Conservation (phyloP, 2,329 filamentous ascomycete species). For the Fusarium guadeloupense region DNA sequence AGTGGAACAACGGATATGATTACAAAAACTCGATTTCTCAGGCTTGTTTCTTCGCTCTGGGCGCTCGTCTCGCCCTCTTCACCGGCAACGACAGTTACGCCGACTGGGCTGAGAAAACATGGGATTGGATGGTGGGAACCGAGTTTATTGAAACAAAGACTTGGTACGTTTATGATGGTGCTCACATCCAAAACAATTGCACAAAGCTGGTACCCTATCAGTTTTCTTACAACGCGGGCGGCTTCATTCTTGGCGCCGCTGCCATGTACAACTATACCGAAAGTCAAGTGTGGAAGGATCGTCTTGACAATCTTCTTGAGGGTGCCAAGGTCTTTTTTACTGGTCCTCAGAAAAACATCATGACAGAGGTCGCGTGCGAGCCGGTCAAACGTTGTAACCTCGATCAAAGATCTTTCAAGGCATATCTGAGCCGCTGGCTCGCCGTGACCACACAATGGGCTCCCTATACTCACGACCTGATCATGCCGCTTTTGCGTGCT, state of each 20-base stretch:
- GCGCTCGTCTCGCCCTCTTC: slow-evolving; percentile 76
- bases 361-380: slow-evolving; percentile 74
- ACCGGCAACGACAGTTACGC: slow-evolving; percentile 81
- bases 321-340: slow-evolving; percentile 65
- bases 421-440: slow-evolving; percentile 69
- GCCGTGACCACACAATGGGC: slow-evolving; percentile 71
- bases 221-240: slow-evolving; percentile 76
- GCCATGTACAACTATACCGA: slow-evolving; percentile 73
- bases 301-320: slow-evolving; percentile 65
- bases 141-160: slow-evolving; percentile 65
- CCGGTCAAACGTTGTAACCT: slow-evolving; percentile 67
- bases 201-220: slow-evolving; percentile 67
- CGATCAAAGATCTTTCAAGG: slow-evolving; percentile 72
- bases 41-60: slow-evolving; percentile 69
- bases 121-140: slow-evolving; percentile 71
- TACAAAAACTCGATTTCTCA: slow-evolving; percentile 77
- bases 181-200: slow-evolving; percentile 66
- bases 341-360: slow-evolving; percentile 61
- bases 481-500: slow-evolving; percentile 63
- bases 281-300: slow-evolving; percentile 64
- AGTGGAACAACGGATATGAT: slow-evolving; percentile 80
- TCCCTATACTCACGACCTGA: slow-evolving; percentile 62
- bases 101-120: slow-evolving; percentile 78
- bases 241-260: slow-evolving; percentile 71
- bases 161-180: slow-evolving; percentile 71